Percentiles rank a stretch among this genome's conserved stretches.
These are phyloP conservation scores for Mucor piriformis DNA, from an alignment of 371 early-diverging fungal genomes.

Conservation along the genomic window DNA sequence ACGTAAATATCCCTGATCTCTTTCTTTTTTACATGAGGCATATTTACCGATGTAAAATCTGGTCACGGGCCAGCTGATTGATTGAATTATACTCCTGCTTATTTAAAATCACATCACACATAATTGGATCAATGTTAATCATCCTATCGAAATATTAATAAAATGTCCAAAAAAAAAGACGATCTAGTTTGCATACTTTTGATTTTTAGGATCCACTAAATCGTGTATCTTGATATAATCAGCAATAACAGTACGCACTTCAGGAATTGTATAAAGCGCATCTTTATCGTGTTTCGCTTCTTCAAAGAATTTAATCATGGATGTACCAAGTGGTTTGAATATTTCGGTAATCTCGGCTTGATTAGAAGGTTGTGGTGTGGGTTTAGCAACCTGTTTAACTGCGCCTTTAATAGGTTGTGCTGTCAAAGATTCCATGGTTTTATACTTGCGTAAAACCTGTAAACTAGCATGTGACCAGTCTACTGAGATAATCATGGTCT, in stretches of 20 bases:
- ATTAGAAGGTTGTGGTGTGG: constrained; percentile 22
- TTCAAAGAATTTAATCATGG: constrained; percentile 54
- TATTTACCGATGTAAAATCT: constrained; percentile 32
- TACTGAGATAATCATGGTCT: constrained; percentile 59
- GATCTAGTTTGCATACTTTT: constrained; percentile 42
- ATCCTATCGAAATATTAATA: constrained; percentile 22
- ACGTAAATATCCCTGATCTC: neutral
- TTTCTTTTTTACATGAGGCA: constrained; percentile 22
- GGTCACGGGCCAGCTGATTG: constrained; percentile 57
- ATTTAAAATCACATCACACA: constrained; percentile 63
- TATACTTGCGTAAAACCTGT: constrained; percentile 31
- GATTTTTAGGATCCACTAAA: constrained; percentile 64
- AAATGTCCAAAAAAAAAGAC: neutral
- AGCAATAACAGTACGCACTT: constrained; percentile 57
- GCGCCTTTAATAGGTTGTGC: neutral
- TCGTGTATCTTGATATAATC: constrained; percentile 63
- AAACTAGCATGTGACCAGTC: constrained; percentile 58
- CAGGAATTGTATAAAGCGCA: constrained; percentile 51
- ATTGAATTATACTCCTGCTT: constrained; percentile 66
- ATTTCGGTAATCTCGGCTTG: constrained; percentile 52
- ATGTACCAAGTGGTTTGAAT: constrained; percentile 53
- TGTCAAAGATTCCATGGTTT: constrained; percentile 32
- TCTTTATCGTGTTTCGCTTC: constrained; percentile 57
- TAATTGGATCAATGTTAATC: constrained; percentile 59
- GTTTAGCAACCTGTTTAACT: constrained; percentile 8